These are phyloP conservation scores for Wickerhamiella azyma DNA, from an alignment of 805 yeast species.

Conservation along the genomic window DNA sequence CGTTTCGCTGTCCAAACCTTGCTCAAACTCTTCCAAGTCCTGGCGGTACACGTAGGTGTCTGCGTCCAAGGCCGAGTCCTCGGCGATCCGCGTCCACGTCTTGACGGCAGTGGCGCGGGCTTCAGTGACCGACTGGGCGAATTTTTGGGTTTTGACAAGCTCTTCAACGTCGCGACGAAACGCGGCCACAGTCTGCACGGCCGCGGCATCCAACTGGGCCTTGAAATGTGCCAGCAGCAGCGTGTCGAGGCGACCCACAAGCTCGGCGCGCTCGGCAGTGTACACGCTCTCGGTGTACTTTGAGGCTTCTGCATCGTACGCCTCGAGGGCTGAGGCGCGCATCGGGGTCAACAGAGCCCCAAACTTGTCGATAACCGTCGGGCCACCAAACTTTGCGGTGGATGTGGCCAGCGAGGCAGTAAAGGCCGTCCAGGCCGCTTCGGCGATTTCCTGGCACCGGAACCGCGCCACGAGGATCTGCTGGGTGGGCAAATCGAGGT, in stretches of 20 bases:
- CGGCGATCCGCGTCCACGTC: slow-evolving; percentile 26
- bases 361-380: slow-evolving; percentile 13
- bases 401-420: slow-evolving; percentile 26
- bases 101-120: slow-evolving; percentile 1
- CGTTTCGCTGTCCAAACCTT: slow-evolving; percentile 27
- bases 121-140: neutral
- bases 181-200: slow-evolving; percentile 25
- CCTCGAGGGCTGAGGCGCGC: slow-evolving; percentile 33
- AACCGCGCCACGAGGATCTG: slow-evolving; percentile 89
- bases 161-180: slow-evolving; percentile 11
- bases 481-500: slow-evolving; percentile 91
- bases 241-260: slow-evolving; percentile 37
- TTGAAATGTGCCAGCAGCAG: slow-evolving; percentile 31
- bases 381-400: slow-evolving; percentile 18
- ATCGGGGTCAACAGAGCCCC: slow-evolving; percentile 32
- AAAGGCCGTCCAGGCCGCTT: slow-evolving; percentile 36
- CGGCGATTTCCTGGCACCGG: slow-evolving; percentile 80
- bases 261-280: slow-evolving; percentile 39
- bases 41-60: slow-evolving; percentile 16
- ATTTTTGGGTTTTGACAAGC: neutral
- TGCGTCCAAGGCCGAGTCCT: slow-evolving; percentile 26
- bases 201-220: slow-evolving; percentile 29
- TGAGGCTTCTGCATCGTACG: slow-evolving; percentile 61
- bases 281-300: slow-evolving; percentile 60
- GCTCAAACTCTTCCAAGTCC: slow-evolving; percentile 20